Conservation (phyloP, 208 protist species). For the Histomonas meleagridis region DNA sequence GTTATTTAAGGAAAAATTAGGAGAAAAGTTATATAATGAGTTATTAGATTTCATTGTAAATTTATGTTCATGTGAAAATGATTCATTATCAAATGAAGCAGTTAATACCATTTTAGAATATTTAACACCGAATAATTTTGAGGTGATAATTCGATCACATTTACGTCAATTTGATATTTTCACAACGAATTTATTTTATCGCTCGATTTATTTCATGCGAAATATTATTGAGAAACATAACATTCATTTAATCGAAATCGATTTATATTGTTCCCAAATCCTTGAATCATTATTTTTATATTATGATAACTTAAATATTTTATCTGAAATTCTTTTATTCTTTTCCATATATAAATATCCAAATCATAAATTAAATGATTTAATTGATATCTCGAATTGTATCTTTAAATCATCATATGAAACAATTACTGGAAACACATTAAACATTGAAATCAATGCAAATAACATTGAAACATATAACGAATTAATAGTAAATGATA, state of each 20-base stretch:
- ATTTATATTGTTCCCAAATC: too few species aligned
- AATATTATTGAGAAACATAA: too few species aligned
- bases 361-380: neutral
- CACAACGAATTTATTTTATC: neutral
- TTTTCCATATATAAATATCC: neutral
- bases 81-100: neutral
- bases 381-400: neutral
- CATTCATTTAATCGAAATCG: too few species aligned
- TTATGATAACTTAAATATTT: too few species aligned
- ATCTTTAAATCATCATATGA: neutral
- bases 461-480: neutral
- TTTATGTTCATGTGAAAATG: neutral
- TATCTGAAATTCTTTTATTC: neutral
- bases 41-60: neutral
- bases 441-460: neutral
- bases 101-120: neutral
- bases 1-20: neutral
- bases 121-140: neutral
- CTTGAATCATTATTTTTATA: too few species aligned
- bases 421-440: neutral
- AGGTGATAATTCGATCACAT: neutral
- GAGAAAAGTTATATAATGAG: neutral
- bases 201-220: too few species aligned
- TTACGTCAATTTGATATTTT: neutral
- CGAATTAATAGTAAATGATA: neutral